A percentile compares a stretch with the other conserved stretches of the same genome.
These are phyloP conservation scores for Aspergillus steynii DNA, from an alignment of 495 filamentous ascomycete species.

Conservation along the genomic window DNA sequence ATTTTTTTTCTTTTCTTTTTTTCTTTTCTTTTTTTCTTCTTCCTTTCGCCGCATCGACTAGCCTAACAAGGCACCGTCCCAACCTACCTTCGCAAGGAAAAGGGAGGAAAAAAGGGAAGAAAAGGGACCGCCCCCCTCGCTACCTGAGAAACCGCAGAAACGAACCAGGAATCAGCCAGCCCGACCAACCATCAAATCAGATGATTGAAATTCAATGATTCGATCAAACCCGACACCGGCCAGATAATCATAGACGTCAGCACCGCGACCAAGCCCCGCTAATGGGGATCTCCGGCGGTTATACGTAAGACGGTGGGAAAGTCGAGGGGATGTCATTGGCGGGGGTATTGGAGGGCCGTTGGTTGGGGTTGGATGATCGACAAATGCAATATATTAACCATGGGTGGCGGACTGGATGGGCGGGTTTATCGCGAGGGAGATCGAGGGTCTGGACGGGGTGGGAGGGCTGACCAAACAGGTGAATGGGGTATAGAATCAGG, in stretches of 20 bases:
- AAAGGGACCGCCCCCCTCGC: background rate
- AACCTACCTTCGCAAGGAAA: background rate
- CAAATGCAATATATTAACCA: no score
- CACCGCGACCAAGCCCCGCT: background rate
- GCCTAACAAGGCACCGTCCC: background rate
- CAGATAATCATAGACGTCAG: background rate
- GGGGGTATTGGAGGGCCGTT: background rate
- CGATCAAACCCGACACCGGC: background rate
- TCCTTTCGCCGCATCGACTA: background rate
- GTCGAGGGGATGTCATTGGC: background rate
- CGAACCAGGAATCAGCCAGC: background rate
- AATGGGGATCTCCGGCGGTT: background rate
- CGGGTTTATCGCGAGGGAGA: no score
- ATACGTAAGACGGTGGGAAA: background rate
- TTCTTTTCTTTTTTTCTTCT: background rate
- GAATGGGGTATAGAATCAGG: no score
- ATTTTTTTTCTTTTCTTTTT: background rate
- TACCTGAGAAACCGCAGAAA: background rate
- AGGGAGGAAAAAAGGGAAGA: background rate
- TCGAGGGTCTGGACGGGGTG: no score
- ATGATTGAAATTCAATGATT: no score
- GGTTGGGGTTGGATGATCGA: background rate
- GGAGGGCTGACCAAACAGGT: no score
- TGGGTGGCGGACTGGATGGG: no score
- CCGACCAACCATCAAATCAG: background rate